Base-by-base conservation (phyloP, 192 early-diverging fungal genomes). In the Dissophora globulifera region DNA sequence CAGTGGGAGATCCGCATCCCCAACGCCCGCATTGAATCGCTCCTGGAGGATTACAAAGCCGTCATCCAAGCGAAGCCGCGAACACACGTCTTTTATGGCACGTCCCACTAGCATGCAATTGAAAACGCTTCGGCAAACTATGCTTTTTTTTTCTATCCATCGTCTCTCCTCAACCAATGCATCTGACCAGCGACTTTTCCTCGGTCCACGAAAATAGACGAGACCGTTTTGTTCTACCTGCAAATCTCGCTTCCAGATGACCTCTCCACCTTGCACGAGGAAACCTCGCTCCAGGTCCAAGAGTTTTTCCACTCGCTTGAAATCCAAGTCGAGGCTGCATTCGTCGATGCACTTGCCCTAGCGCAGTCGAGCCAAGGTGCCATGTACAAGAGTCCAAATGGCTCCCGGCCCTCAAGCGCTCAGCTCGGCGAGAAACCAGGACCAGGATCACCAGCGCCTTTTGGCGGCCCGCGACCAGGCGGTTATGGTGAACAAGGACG, bases 321-420 rank as follows among this genome's bases (percentile, higher is more conserved):
- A 53, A 81, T 87, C 23, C 79, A 82, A 50, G 76, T 85, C 19
- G 86, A 87, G 41, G 86, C 86, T 5, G 78, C 84, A 12, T 70
- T 85, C 67, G 67, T 69, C 1, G 86, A 87, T 32, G 48, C 62
- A 25, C 45, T 42, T 20, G 40, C 67, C 3, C 33, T 61, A 20
- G 63, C 55, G 0, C 40, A 41, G 12, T 56, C 26, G 17, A 35
- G 43, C 2, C 51, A 43, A 30, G 74, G 42, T 29, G 54, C 54
- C n/a, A 53, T 46, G 48, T 22, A 58, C 20, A 78, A 70, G 22
- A 67, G 69, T 27, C 67, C 67, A 23, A 61, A 38, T 17, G 65
- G 60, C 12, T 50, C 58, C 7, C 51, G 70, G 16, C 78, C 78
- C 7, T 6, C 38, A 7, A 67, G 63, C 42, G 26, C 50, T 23